Base-by-base conservation (phyloP, 176 grass and related monocot species). In the Chloris gayana region DNA sequence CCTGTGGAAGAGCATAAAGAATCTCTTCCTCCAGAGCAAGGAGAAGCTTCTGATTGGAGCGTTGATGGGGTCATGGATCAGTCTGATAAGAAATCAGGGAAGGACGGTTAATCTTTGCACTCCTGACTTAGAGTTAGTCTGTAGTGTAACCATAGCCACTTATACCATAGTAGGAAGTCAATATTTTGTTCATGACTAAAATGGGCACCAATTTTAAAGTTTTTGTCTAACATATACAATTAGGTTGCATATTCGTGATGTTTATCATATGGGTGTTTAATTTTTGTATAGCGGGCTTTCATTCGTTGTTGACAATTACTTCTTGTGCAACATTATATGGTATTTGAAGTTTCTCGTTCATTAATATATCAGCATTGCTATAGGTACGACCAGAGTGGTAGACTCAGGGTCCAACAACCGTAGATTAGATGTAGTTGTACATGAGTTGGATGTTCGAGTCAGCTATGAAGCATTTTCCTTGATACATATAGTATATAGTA, bases 21-120 rank as follows among this genome's bases (percentile, higher is more conserved):
- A 33, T 5, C n/a, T 8, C 54, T 63, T 80, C 62, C 3, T 27
- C 69, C 14, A 10, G 27, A 74, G 37, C 46, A 9, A 59, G 67
- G 39, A 15, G 54, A 74, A 80, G 29, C 69, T 27, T 59, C 35
- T 56, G 76, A 86, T 46, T 77, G 26, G 32, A 79, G 25, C 24
- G 8, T 26, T 73, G 56, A 65, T 39, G 26, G 56, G 53, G 25
- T 6, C 53, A 72, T 26, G 1, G 58, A 66, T 18, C 32, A 58
- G 14, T 26, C 84, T 6, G 69, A 58, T 29, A 32, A 34, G 34
- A 57, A 85, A 65, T 56, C 59, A 5, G 62, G 26, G 19, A 74
- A 80, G 66, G 9, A 0, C 45, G 56, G 2, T 30, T 74, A 74
- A 72, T 65, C 47, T 21, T 56, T 35, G 64, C 38, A 69, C 45